phyloP scores from a whole-genome alignment of 1,284 basidiomycete species.

The Malassezia obtusa region DNA sequence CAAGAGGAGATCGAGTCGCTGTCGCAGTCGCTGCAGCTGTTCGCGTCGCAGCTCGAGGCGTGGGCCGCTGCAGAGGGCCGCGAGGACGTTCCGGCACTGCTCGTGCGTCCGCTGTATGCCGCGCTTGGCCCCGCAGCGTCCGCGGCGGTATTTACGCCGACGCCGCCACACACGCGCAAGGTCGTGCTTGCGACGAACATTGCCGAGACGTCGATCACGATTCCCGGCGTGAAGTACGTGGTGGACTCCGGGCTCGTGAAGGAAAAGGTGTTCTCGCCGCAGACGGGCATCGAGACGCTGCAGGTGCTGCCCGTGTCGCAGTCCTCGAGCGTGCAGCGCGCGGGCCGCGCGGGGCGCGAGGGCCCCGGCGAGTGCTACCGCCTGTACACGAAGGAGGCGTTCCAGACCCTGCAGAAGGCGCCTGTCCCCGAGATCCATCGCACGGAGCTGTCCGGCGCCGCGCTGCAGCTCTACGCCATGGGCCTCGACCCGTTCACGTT shows the following conservation, averaged over 20 bases:
- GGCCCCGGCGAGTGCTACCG: conserved; percentile 38
- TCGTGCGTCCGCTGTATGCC: conserved; percentile 43
- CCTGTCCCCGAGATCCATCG: conserved; percentile 36
- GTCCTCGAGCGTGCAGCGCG: conserved; percentile 35
- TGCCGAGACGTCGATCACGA: conserved; percentile 92
- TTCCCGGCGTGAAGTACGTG: conserved; percentile 88
- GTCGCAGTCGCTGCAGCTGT: conserved; percentile 39
- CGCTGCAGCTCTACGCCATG: conserved; percentile 35
- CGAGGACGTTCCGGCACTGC: conserved; percentile 20
- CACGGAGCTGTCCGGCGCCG: conserved; percentile 31
- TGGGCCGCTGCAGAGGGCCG: conserved; percentile 28
- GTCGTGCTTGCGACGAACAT: conserved; percentile 62
- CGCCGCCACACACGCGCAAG: conserved; percentile 66
- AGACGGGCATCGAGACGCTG: conserved; percentile 34
- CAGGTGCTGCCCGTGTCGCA: conserved; percentile 35
- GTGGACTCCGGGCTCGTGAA: conserved; percentile 78
- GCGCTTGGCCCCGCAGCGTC: conserved; percentile 37
- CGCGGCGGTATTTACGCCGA: conserved; percentile 36
- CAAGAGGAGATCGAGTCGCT: conserved; percentile 94
- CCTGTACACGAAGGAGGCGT: conserved; percentile 33
- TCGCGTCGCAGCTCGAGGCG: conserved; percentile 24
- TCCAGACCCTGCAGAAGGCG: conserved; percentile 19
- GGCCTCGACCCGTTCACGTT: conserved; percentile 39
- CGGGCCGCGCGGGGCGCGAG: conserved; percentile 42
- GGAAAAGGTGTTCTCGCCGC: conserved; percentile 65